phyloP scores from a whole-genome alignment of 2,329 filamentous ascomycete genomes.

The Fusarium euwallaceae region DNA sequence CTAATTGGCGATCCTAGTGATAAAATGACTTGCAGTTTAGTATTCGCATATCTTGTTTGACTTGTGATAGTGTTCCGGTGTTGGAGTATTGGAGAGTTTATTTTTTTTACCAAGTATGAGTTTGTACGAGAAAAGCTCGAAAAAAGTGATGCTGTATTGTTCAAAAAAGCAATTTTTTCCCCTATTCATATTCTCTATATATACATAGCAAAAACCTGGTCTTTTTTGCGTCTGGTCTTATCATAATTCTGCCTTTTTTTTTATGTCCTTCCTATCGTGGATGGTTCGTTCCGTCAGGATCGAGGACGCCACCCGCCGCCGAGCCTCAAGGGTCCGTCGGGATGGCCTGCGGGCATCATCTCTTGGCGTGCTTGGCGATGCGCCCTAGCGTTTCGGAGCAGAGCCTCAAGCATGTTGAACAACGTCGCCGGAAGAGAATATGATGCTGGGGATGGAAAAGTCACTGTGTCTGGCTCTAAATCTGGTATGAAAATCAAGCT shows the following conservation, averaged over 20 bases:
- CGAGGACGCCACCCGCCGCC: neutral
- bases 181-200: too few relatives aligned
- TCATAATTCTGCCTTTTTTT: neutral
- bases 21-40: neutral
- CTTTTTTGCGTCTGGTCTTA: neutral
- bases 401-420: neutral
- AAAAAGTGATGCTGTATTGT: too few relatives aligned
- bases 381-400: neutral
- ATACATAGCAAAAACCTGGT: neutral
- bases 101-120: too few relatives aligned
- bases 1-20: neutral
- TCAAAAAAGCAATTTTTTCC: too few relatives aligned
- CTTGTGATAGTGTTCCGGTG: too few relatives aligned
- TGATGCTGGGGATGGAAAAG: neutral
- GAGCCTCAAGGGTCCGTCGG: neutral
- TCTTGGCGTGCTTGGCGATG: conserved; percentile 11
- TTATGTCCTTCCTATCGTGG: neutral
- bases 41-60: neutral
- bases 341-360: neutral
- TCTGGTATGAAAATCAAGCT: neutral
- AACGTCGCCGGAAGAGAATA: neutral
- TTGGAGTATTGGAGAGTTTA: too few relatives aligned
- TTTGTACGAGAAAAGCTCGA: too few relatives aligned
- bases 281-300: neutral
- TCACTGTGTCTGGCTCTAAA: neutral